Base-by-base conservation (phyloP, 208 protist species). In the Sergeia podlipaevii region DNA sequence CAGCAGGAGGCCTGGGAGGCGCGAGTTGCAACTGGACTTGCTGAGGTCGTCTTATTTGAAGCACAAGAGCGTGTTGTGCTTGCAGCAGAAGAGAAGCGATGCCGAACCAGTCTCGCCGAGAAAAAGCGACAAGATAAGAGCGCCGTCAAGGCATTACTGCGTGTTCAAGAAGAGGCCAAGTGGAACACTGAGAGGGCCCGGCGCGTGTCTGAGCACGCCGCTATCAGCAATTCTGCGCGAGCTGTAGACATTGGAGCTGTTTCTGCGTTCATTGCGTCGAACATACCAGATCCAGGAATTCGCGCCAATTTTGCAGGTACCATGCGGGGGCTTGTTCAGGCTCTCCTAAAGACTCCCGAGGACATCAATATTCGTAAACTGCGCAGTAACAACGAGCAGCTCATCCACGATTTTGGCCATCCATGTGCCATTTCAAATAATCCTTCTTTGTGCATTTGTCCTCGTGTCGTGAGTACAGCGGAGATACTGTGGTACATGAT, bases 371-470 rank as follows among this genome's bases (percentile, higher is more conserved):
- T 92, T 55, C 67, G 88, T 1, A 59, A 60, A 3, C 64, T 95
- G 39, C 73, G 88, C 2, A 85, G 79, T 47, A 91, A 88, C 56
- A 87, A 95, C 62, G 48, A 73, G 36, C 45, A 73, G 26, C 58
- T 92, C 10, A 58, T 92, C 13, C 44, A 48, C 15, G 79, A 90
- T 53, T 95, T 79, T 50, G 82, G 82, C 23, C 76, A 91, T 42
- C 61, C 63, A n/a, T 78, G 65, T 17, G 55, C 88, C 28, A 41
- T 3, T 17, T 30, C 30, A 0, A 20, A 4, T 18, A 39, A 46
- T 29, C 17, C 23, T 7, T 8, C 15, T 3, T 5, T 2, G 17
- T 78, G 70, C 32, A 29, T 36, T 24, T 91, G 80, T 47, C 18
- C 39, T 1, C 4, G 18, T 0, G 23, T 76, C 1, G 26, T 64